phyloP scores from a whole-genome alignment of 345 rosid genomes.

The Camelina laxa region DNA sequence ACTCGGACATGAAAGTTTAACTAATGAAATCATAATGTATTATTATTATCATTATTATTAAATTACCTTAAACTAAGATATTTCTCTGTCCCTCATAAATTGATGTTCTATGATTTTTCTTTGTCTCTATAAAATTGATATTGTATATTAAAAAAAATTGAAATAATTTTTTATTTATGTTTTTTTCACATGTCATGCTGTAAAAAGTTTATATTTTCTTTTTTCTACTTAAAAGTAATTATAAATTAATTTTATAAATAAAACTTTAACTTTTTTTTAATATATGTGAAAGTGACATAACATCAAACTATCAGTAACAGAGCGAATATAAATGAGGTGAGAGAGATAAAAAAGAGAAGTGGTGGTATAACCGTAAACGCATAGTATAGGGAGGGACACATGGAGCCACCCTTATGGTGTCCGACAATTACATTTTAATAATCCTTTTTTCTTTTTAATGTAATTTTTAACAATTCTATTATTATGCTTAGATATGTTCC shows the following conservation, averaged over 20 bases:
- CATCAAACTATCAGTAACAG: no score
- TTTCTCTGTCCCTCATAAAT: no score
- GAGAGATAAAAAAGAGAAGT: background rate
- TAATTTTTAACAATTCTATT: constrained; percentile 8
- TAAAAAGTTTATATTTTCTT: no score
- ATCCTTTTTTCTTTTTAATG: background rate
- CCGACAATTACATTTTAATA: background rate
- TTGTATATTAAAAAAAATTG: no score
- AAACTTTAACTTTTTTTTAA: no score
- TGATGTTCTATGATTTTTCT: no score
- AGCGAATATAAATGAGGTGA: constrained; percentile 8
- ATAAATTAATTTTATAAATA: no score
- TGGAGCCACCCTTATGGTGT: constrained; percentile 21
- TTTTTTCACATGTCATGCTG: no score
- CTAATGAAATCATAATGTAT: background rate
- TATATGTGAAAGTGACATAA: no score
- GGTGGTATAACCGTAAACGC: constrained; percentile 28
- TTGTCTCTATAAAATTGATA: no score
- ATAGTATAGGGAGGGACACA: constrained; percentile 8
- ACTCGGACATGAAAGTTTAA: constrained; percentile 34
- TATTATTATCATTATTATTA: background rate
- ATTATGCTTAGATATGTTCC: constrained; percentile 1
- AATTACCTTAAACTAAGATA: background rate
- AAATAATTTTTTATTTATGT: no score
- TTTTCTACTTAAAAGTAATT: no score